phyloP scores from a whole-genome alignment of 305 asterid genomes.

The Plantago coronopus region DNA sequence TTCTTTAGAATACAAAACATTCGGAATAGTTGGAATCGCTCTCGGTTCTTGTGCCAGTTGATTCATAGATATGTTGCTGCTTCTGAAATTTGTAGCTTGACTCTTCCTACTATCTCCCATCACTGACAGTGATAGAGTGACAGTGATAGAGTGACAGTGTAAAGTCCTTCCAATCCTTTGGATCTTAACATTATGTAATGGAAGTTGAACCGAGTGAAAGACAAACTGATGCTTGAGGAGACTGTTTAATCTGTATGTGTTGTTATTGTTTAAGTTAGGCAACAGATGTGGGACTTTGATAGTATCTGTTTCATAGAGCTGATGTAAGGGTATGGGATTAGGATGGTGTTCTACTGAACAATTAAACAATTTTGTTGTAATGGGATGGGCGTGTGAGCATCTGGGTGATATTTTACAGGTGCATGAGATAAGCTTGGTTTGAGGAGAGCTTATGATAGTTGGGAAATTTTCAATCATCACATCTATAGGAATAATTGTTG shows the following conservation, averaged over 20 bases:
- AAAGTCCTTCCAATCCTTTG: not conserved
- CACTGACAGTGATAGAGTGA: not conserved
- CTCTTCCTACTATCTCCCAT: not conserved
- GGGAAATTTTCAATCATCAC: too few species aligned
- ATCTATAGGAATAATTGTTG: too few species aligned
- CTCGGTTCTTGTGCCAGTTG: not conserved
- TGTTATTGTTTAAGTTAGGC: too few species aligned
- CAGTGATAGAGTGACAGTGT: too few species aligned
- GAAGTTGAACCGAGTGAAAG: too few species aligned
- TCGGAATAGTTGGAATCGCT: not conserved
- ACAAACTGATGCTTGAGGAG: too few species aligned
- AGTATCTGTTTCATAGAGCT: not conserved
- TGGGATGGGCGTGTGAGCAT: not conserved
- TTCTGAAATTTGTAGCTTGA: not conserved
- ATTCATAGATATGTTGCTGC: not conserved
- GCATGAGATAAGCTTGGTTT: too few species aligned
- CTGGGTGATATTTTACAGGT: not conserved
- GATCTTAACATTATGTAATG: too few species aligned
- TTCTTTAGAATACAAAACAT: not conserved
- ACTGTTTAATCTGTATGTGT: too few species aligned
- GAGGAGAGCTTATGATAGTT: too few species aligned
- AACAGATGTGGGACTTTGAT: not conserved
- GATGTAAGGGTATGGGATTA: not conserved
- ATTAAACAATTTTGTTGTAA: not conserved
- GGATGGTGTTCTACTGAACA: not conserved